Evolutionary conservation across 108 stramenopile genomes (phyloP).

Genomic region (Fragilaria crotonensis): DNA sequence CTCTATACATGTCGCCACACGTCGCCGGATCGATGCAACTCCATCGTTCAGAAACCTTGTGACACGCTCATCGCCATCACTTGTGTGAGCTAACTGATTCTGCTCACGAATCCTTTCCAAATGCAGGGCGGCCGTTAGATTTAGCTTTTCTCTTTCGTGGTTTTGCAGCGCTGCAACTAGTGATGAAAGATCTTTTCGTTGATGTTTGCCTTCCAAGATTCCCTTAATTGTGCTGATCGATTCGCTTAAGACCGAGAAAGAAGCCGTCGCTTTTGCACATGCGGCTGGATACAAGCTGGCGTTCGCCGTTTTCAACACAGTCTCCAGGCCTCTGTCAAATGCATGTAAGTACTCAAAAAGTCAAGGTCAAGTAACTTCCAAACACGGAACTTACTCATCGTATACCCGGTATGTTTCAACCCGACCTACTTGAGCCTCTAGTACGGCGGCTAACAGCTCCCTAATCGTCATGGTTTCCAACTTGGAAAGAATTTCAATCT

Average conservation of each 20-base stretch:
- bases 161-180: slow-evolving; percentile 44
- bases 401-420: slow-evolving; percentile 55
- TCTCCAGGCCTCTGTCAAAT: slow-evolving; percentile 35
- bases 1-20: slow-evolving; percentile 33
- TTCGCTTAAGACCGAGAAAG: slow-evolving; percentile 72
- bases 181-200: slow-evolving; percentile 19
- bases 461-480: slow-evolving; percentile 32
- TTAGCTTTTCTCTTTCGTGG: slow-evolving; percentile 69
- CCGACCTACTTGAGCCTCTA: slow-evolving; percentile 58
- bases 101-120: slow-evolving; percentile 62
- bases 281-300: slow-evolving; percentile 55
- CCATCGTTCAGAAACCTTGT: slow-evolving; percentile 37
- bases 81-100: no score
- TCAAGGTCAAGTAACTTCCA: background rate
- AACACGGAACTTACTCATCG: slow-evolving; percentile 37
- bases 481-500: slow-evolving; percentile 23
- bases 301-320: slow-evolving; percentile 49
- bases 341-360: background rate
- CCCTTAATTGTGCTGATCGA: slow-evolving; percentile 48
- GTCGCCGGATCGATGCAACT: slow-evolving; percentile 29
- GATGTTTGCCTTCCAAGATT: slow-evolving; percentile 9
- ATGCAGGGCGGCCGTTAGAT: slow-evolving; percentile 73
- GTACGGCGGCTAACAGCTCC: slow-evolving; percentile 43
- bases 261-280: slow-evolving; percentile 61
- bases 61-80: slow-evolving; percentile 25